phyloP scores from a whole-genome alignment of 257 asterid species.

The Primulina huaijiensis region DNA sequence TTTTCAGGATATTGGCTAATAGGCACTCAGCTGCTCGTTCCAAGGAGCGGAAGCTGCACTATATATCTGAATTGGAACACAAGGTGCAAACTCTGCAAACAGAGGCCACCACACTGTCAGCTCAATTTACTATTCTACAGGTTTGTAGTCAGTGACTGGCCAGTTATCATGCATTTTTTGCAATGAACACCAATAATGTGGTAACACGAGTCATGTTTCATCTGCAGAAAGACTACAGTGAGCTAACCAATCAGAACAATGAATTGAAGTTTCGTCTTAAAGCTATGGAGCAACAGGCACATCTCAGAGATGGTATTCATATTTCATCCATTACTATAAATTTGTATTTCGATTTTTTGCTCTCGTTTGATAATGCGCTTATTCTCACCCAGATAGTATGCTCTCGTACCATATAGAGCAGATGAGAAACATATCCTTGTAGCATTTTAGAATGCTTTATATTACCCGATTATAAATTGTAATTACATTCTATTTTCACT shows the following conservation, averaged over 20 bases:
- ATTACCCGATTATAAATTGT: neutral
- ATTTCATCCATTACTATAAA: constrained; percentile 10
- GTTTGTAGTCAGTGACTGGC: constrained; percentile 30
- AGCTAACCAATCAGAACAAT: constrained; percentile 60
- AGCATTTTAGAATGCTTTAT: neutral
- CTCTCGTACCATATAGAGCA: neutral
- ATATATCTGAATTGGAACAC: constrained; percentile 90
- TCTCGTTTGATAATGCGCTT: neutral
- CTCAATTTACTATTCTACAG: constrained; percentile 74
- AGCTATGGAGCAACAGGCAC: constrained; percentile 86
- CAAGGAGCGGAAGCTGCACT: constrained; percentile 83
- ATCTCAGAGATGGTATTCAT: constrained; percentile 73
- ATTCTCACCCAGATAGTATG: neutral
- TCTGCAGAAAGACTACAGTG: constrained; percentile 60
- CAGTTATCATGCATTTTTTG: constrained; percentile 10
- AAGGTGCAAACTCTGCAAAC: constrained; percentile 81
- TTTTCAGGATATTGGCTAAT: constrained; percentile 80
- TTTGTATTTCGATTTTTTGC: neutral
- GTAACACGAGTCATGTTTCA: constrained; percentile 15
- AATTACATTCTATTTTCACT: too few relatives aligned
- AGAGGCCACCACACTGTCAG: constrained; percentile 68
- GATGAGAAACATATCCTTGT: neutral
- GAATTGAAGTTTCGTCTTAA: constrained; percentile 84
- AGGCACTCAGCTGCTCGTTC: constrained; percentile 98
- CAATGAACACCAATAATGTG: constrained; percentile 2